Conservation (phyloP, 2,329 filamentous ascomycete species). For the Trichophyton verrucosum region DNA sequence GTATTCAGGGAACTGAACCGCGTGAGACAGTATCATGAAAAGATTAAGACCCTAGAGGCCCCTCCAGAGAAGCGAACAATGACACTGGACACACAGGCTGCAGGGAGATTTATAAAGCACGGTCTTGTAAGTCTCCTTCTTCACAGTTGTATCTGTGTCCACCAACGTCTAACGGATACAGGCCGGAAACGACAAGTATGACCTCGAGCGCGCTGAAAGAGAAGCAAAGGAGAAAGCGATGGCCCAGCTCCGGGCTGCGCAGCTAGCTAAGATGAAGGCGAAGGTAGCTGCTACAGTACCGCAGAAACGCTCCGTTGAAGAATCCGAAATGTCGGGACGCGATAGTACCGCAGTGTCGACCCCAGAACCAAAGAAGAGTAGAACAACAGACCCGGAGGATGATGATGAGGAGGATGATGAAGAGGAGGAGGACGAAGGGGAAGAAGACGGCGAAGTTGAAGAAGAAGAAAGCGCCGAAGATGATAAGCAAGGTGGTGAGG, state of each 20-base stretch:
- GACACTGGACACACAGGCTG: conserved; percentile 60
- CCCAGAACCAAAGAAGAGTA: conserved; percentile 17
- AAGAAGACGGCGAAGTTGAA: neutral
- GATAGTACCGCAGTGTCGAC: neutral
- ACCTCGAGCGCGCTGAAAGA: conserved; percentile 38
- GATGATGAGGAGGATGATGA: conserved; percentile 20
- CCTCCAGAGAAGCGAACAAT: conserved; percentile 46
- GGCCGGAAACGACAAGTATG: conserved; percentile 41
- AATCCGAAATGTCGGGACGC: neutral
- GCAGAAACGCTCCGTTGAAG: conserved; percentile 11
- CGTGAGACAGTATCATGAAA: conserved; percentile 82
- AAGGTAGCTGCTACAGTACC: conserved; percentile 12
- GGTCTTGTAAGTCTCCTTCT: conserved; percentile 48
- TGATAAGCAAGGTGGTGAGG: neutral
- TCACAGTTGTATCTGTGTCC: no score
- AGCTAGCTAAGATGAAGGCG: conserved; percentile 28
- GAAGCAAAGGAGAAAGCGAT: conserved; percentile 40
- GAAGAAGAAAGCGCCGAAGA: neutral
- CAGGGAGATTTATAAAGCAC: conserved; percentile 68
- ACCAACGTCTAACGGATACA: conserved; percentile 10
- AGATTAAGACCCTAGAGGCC: conserved; percentile 68
- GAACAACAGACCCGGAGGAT: conserved; percentile 19
- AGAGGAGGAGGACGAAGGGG: conserved; percentile 15
- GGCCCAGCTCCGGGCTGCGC: conserved; percentile 37
- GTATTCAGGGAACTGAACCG: conserved; percentile 76